phyloP scores from a whole-genome alignment of 495 filamentous ascomycete genomes.

The Aspergillus olivimuriae region DNA sequence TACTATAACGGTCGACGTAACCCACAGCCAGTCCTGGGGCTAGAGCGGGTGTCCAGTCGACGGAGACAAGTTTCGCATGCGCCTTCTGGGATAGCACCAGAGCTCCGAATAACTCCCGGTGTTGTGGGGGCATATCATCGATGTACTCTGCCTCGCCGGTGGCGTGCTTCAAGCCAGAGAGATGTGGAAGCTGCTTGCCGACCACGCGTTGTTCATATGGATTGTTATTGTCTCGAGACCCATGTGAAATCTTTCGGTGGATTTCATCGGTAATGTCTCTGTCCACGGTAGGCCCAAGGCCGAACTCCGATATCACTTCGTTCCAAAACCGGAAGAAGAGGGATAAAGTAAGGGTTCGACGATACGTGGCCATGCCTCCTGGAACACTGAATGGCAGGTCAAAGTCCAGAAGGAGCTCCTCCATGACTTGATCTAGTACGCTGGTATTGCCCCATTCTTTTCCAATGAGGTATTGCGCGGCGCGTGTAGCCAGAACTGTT shows the following conservation, averaged over 20 bases:
- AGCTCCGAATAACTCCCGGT: conserved; percentile 81
- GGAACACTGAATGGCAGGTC: conserved; percentile 76
- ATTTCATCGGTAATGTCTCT: conserved; percentile 48
- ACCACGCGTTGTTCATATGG: conserved; percentile 61
- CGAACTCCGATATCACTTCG: conserved; percentile 47
- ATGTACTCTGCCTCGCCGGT: conserved; percentile 94
- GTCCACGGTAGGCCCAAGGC: conserved; percentile 37
- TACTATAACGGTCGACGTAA: conserved; percentile 72
- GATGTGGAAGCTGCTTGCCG: conserved; percentile 74
- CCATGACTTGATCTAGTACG: conserved; percentile 77
- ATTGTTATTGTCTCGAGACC: conserved; percentile 40
- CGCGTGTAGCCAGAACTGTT: conserved; percentile 71
- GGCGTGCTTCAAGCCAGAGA: conserved; percentile 85
- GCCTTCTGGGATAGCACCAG: conserved; percentile 82
- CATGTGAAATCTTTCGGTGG: conserved; percentile 49
- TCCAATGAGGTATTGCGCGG: conserved; percentile 59
- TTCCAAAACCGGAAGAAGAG: conserved; percentile 89
- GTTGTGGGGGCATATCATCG: conserved; percentile 83
- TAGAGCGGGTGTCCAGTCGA: conserved; percentile 68
- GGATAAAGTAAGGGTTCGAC: conserved; percentile 79
- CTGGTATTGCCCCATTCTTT: conserved; percentile 69
- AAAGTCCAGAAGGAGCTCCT: conserved; percentile 75
- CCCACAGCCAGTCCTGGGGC: conserved; percentile 57
- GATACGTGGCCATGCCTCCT: conserved; percentile 92
- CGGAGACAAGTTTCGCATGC: conserved; percentile 73